Base-by-base conservation (phyloP, 371 early-diverging fungal genomes). In the Mortierella sp. region DNA sequence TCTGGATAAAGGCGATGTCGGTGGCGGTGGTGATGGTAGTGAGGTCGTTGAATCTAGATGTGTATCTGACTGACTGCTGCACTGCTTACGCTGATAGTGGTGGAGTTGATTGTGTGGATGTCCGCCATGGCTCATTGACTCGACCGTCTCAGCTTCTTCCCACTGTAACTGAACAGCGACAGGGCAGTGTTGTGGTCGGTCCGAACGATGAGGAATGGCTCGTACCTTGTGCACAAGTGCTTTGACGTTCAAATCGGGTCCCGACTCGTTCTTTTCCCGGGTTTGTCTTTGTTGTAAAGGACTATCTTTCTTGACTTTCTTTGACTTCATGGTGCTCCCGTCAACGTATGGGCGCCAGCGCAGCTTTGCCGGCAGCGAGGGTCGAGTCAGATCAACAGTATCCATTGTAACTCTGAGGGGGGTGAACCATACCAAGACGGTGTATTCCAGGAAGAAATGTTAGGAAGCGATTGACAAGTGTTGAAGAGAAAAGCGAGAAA, bases 61-160 rank as follows among this genome's bases (percentile, higher is more conserved):
- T 8, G 43, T 31, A 14, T 50, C 55, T 21, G 50, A 41, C 16
- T n/a, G 50, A 16, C 34, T 30, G 6, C 48, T 47, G 21, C 39
- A 30, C 19, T 34, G 59, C 14, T 53, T 50, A 2, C 27, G 39
- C 23, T 48, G 59, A 26, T 63, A 54, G 47, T 64, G 57, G 27
- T 66, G 54, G 34, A 34, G 67, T 14, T 63, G 73, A 18, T 63
- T 58, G 31, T 63, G 57, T 19, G 62, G 73, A 49, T 58, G 67
- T 16, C 73, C 73, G 2, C 73, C 73, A 16, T 58, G 59, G 47
- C 67, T 67, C 73, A 72, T 72, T 14, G 67, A 58, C 42, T 72
- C 73, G 47, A 72, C 48, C 9, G 73, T 72, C 53, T 72, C 73
- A 12, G 63, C 73, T 34, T 72, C 64, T 47, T 72, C 73, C 73